Percentiles rank a stretch among this genome's conserved stretches.
These are phyloP conservation scores for Lanmaoa rubissima DNA, from an alignment of 768 basidiomycete species.

Conservation along the genomic window DNA sequence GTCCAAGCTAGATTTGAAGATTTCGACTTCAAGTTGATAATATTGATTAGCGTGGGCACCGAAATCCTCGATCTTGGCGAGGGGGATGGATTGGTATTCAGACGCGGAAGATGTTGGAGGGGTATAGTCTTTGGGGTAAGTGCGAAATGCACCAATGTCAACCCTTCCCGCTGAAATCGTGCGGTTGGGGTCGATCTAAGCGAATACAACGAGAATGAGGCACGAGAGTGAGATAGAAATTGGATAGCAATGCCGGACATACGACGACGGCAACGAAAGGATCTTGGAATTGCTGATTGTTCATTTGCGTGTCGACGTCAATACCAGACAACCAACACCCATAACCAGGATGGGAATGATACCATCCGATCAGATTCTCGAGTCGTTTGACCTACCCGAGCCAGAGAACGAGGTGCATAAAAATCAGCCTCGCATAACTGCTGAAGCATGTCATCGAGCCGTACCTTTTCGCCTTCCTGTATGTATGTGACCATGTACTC, in stretches of 20 bases:
- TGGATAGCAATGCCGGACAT: conserved; percentile 28
- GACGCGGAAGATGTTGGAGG: conserved; percentile 68
- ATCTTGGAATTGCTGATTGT: conserved; percentile 92
- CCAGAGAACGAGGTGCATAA: background rate
- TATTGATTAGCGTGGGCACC: conserved; percentile 98
- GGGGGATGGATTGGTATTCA: conserved; percentile 94
- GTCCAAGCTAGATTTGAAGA: conserved; percentile 92
- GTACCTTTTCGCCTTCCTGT: conserved; percentile 74
- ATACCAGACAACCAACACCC: conserved; percentile 99
- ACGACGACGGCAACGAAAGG: conserved; percentile 98
- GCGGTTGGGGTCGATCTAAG: conserved; percentile 93
- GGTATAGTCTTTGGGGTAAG: conserved; percentile 93
- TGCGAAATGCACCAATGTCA: conserved; percentile 98
- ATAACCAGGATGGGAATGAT: conserved; percentile 98
- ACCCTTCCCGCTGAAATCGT: conserved; percentile 98
- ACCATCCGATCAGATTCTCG: conserved; percentile 95
- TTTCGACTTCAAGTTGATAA: conserved; percentile 90
- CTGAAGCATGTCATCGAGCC: conserved; percentile 7
- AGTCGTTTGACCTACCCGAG: conserved; percentile 67
- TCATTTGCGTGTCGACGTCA: conserved; percentile 95
- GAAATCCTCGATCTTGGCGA: conserved; percentile 98
- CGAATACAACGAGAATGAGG: background rate
- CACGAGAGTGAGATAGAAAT: background rate
- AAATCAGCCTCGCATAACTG: background rate
- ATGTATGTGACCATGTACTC: conserved; percentile 99